Percentiles rank a stretch among this genome's conserved stretches.
phyloP scores from a whole-genome alignment of 2,329 filamentous ascomycete genomes.

The Alternaria viburni region DNA sequence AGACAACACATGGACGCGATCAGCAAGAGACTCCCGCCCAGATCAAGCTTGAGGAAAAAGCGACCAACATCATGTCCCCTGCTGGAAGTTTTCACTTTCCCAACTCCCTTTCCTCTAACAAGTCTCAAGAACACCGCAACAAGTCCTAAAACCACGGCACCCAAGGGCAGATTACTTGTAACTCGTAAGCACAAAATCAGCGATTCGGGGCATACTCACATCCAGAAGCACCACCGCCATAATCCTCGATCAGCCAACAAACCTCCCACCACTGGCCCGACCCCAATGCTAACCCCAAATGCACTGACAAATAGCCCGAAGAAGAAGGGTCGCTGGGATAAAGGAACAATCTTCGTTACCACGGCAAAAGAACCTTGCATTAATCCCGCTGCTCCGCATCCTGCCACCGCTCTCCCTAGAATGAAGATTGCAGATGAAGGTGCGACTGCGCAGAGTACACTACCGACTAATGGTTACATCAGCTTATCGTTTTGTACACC shows the following conservation, averaged over 20 bases:
- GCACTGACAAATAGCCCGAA: conserved; percentile 34
- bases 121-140: not conserved
- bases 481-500: not conserved
- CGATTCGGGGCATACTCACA: not conserved
- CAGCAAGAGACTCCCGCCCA: not conserved
- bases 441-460: not conserved
- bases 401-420: not conserved
- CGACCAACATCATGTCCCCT: not conserved
- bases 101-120: not conserved
- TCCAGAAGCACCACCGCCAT: conserved; percentile 16
- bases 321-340: conserved; percentile 49
- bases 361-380: conserved; percentile 13
- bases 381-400: not conserved
- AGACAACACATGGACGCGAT: not conserved
- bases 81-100: not conserved
- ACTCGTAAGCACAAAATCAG: not conserved
- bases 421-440: not conserved
- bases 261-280: conserved; percentile 47
- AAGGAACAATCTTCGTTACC: conserved; percentile 12
- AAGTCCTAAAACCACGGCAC: not conserved
- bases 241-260: conserved; percentile 5
- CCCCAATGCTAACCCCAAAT: conserved; percentile 38
- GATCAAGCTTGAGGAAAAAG: not conserved
- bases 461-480: not conserved
- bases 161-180: not conserved